These are phyloP conservation scores for Suillus lakei DNA, from an alignment of 768 basidiomycete species.

Conservation along the genomic window DNA sequence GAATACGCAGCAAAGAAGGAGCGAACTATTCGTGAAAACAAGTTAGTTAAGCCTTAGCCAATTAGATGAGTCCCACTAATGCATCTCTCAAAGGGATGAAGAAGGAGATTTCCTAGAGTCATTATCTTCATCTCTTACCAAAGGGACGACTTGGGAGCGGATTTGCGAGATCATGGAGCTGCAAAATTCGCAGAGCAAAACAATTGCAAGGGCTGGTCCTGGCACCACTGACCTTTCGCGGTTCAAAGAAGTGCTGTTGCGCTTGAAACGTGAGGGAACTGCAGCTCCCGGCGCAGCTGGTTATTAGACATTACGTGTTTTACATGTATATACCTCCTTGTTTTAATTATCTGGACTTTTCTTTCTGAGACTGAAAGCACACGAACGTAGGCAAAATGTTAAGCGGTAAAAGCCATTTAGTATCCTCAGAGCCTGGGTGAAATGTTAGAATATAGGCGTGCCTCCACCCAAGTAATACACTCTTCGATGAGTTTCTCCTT, in stretches of 20 bases:
- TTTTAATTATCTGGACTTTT: slow-evolving; percentile 1
- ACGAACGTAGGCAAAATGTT: not conserved
- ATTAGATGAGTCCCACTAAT: slow-evolving; percentile 1
- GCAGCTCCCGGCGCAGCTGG: slow-evolving; percentile 92
- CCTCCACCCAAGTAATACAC: slow-evolving; percentile 54
- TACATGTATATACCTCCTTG: slow-evolving; percentile 10
- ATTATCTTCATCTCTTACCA: slow-evolving; percentile 77
- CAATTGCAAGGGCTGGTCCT: slow-evolving; percentile 81
- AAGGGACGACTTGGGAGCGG: slow-evolving; percentile 95
- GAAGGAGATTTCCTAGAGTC: slow-evolving; percentile 79
- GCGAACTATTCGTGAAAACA: slow-evolving; percentile 91
- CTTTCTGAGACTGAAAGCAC: not conserved
- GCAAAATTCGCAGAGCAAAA: slow-evolving; percentile 98
- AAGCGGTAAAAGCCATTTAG: not conserved
- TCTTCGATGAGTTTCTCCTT: slow-evolving; percentile 62
- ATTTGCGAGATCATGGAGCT: slow-evolving; percentile 87
- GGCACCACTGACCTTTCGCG: slow-evolving; percentile 89
- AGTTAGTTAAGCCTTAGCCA: slow-evolving; percentile 50
- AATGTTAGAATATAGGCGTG: slow-evolving; percentile 22
- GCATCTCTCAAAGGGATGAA: slow-evolving; percentile 63
- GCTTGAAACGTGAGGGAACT: slow-evolving; percentile 89
- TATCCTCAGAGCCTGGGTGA: slow-evolving; percentile 27
- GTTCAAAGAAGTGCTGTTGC: slow-evolving; percentile 91
- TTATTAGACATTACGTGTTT: slow-evolving; percentile 55
- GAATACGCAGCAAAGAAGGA: slow-evolving; percentile 89